Evolutionary conservation across 371 early-diverging fungal genomes (phyloP).

Genomic region (Catenaria anguillulae): DNA sequence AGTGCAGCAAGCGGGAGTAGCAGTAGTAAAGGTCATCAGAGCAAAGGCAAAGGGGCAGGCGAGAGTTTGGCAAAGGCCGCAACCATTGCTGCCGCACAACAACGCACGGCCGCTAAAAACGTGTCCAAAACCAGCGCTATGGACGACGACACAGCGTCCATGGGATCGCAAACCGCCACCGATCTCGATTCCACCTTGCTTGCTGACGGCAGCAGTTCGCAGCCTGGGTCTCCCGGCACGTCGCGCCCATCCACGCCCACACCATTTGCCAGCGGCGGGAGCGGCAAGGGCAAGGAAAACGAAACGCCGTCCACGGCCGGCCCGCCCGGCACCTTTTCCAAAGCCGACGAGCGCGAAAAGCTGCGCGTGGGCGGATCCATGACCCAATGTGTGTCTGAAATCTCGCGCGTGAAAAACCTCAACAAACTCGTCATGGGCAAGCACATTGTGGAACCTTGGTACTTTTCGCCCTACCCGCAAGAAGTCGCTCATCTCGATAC

Average conservation of each 20-base stretch:
- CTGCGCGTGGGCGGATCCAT: constrained; percentile 80
- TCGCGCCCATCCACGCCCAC: too few relatives aligned
- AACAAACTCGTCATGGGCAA: constrained; percentile 85
- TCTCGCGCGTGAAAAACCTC: constrained; percentile 86
- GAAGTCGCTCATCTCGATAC: constrained; percentile 50
- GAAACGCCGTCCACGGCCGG: too few relatives aligned
- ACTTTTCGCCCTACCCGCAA: constrained; percentile 89
- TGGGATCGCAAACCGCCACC: too few relatives aligned
- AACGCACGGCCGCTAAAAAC: background rate
- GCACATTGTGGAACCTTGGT: constrained; percentile 92
- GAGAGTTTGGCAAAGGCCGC: constrained; percentile 8
- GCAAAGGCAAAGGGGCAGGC: background rate
- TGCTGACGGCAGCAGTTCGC: too few relatives aligned
- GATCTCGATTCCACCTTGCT: too few relatives aligned
- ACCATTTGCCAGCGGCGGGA: background rate
- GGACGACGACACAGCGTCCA: background rate
- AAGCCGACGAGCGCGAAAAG: constrained; percentile 59
- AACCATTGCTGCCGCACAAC: constrained; percentile 10
- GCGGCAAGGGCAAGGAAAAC: too few relatives aligned
- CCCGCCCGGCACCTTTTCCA: constrained; percentile 11
- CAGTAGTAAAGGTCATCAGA: background rate
- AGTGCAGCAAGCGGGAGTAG: too few relatives aligned
- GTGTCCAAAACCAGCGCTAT: background rate
- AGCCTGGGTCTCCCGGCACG: too few relatives aligned
- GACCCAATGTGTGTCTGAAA: constrained; percentile 83